Evolutionary conservation across 2,329 filamentous ascomycete species (phyloP), one percentile per base, ranked within the genome.

Genomic region (Whalleya microplaca): DNA sequence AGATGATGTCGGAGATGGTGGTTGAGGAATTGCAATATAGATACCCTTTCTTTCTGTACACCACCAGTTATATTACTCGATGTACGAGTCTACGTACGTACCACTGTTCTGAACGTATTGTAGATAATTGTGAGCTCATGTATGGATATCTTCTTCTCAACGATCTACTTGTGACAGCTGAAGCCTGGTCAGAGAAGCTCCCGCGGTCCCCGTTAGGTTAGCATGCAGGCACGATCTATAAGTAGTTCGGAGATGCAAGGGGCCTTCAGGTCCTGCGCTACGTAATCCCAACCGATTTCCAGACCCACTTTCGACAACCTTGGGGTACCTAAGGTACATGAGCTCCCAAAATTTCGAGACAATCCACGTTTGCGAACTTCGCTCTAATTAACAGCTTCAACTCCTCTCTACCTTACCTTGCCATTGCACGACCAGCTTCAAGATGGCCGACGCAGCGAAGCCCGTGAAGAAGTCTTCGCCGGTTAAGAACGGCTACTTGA

Each of bases 401-500:
- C n/a, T 37, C 21, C 40, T 44, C 18, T 21, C 48, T 2, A 6
- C 23, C 21, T 27, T 18, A 12, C 14, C 44, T n/a, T 23, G 41
- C 45, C 51, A 51, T 52, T 52, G 37, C 55, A 41, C 45, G 19
- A 16, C 19, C n/a, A 44, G 47, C 21, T 32, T n/a, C 45, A 58
- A 32, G 21, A 69, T 68, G 67, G 63, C 63, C 56, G 63, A 65
- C 41, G 56, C 41, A 23, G 29, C 46, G 47, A 61, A 65, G 41
- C 60, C 68, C 43, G 58, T 58, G n/a, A 66, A 61, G 58, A 66
- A 70, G 45, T 62, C 76, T 32, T 78, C 76, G 51, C 76, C 77
- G 58, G 67, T 80, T 60, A 87, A 85, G 72, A 82, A 78, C 53
- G 78, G 76, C 70, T 96, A 97, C 78, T 85, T 98, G 51, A 82